Base-by-base conservation (phyloP, 176 grass and related monocot species). In the Paspalum notatum region DNA sequence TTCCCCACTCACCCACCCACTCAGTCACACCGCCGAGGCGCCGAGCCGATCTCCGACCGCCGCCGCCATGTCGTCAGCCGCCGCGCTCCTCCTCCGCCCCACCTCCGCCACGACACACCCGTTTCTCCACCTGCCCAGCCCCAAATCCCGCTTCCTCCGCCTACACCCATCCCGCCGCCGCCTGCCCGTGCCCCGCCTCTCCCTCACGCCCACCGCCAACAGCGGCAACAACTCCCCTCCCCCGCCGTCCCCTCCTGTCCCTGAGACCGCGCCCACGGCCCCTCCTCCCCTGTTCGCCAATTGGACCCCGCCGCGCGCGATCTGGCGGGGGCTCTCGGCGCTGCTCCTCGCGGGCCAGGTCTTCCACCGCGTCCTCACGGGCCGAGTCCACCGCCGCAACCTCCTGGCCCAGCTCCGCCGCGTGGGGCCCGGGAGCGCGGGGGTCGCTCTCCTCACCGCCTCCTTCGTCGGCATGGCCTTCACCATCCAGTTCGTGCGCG, bases 401-500 rank as follows among this genome's bases (percentile, higher is more conserved):
- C 91, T 92, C 68, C 90, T 99, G 9, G 84, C 91, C 10, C 96
- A 99, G 90, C 93, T 99, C 44, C 78, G 88, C 16, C 88, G 96
- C 40, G 92, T 93, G 3, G 96, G 96, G 0, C 96, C 96, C 12
- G 86, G 84, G 47, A 95, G 92, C 82, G 75, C 90, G 9, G 96
- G 96, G n/a, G 96, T 99, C 48, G 74, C 93, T 10, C 90, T 99
- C 62, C 90, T 99, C 67, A 99, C 96, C 32, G 92, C 96, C 26
- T 62, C 96, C 50, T 99, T 99, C 74, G 90, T 99, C 43, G 96
- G 96, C 79, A 99, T 99, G 96, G 96, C 96, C 51, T 99, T 95
- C 93, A 99, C 96, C 76, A 99, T 99, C 86, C 93, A 95, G 88
- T 99, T 99, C 82, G 96, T 99, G 75, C 91, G 96, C 85, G 96